phyloP scores from a whole-genome alignment of 768 basidiomycete genomes.

The Agrocybe chaxingu region DNA sequence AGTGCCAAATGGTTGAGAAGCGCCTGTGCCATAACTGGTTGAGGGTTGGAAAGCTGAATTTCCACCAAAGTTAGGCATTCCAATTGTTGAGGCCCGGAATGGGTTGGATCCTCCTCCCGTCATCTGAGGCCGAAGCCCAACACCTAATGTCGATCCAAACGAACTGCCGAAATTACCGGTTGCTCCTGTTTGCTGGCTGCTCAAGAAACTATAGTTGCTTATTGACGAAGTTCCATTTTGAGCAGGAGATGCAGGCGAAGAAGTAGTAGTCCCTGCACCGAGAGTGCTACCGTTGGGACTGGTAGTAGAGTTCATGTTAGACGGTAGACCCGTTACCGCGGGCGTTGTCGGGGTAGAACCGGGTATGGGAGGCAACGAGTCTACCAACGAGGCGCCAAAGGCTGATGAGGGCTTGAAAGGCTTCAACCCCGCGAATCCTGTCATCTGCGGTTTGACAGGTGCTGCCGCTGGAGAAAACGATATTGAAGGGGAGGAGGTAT shows the following conservation, averaged over 20 bases:
- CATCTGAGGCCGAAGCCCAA: constrained; percentile 57
- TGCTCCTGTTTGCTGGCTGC: constrained; percentile 39
- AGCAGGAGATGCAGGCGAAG: constrained; percentile 10
- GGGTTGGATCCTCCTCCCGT: constrained; percentile 64
- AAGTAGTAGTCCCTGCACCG: constrained; percentile 6
- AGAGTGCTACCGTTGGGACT: constrained; percentile 1
- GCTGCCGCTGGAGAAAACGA: constrained; percentile 18
- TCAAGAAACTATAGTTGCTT: constrained; percentile 23
- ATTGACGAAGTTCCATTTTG: constrained; percentile 6
- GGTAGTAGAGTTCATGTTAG: constrained; percentile 13
- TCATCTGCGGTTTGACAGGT: constrained; percentile 42
- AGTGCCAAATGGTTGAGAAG: constrained; percentile 11
- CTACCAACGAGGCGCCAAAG: constrained; percentile 75
- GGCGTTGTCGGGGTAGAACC: constrained; percentile 53
- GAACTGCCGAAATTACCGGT: constrained; percentile 35
- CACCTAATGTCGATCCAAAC: constrained; percentile 36
- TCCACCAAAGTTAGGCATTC: constrained; percentile 10
- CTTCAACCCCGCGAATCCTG: constrained; percentile 61
- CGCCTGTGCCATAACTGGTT: constrained; percentile 3
- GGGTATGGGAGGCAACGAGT: constrained; percentile 71
- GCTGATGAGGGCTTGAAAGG: constrained; percentile 81
- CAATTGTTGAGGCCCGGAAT: constrained; percentile 53
- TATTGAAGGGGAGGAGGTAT: constrained; percentile 24
- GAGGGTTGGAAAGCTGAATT: constrained; percentile 14
- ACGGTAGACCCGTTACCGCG: constrained; percentile 26